Evolutionary conservation across 805 yeast species (phyloP).

Genomic region (Metschnikowia drakensbergensis): DNA sequence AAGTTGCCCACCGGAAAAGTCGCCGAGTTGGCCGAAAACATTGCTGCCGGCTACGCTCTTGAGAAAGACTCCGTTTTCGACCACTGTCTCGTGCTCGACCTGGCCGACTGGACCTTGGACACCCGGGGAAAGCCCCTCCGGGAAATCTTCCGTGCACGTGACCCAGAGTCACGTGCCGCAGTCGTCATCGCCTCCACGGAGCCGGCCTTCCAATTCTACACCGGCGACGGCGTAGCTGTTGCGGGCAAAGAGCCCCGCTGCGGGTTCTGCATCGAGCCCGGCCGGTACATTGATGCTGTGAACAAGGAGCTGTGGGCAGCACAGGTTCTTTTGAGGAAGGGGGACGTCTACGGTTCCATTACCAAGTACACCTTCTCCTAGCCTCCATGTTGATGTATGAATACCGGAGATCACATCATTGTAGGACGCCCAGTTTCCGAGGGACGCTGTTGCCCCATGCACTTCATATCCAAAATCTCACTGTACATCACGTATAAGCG

Average conservation of each 20-base stretch:
- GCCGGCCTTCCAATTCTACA: conserved; percentile 63
- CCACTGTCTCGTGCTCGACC: conserved; percentile 48
- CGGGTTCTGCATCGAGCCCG: conserved; percentile 64
- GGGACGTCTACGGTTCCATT: conserved; percentile 51
- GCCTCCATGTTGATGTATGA: too few relatives aligned
- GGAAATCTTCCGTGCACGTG: conserved; percentile 40
- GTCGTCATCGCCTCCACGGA: conserved; percentile 53
- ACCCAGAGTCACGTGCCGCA: conserved; percentile 41
- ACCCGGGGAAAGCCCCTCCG: conserved; percentile 40
- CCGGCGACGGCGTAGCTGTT: conserved; percentile 50
- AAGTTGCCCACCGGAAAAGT: conserved; percentile 46
- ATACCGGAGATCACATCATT: too few relatives aligned
- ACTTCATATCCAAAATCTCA: not conserved
- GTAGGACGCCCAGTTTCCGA: too few relatives aligned
- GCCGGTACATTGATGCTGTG: conserved; percentile 54
- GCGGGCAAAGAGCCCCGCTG: conserved; percentile 33
- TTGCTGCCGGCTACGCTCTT: conserved; percentile 16
- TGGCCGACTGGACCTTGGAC: conserved; percentile 36
- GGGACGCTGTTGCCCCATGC: too few relatives aligned
- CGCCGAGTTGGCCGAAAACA: conserved; percentile 18
- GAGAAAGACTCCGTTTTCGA: conserved; percentile 23
- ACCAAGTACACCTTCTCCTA: conserved; percentile 25
- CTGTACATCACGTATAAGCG: conserved; percentile 2
- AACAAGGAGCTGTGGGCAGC: conserved; percentile 43
- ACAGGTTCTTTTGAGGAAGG: conserved; percentile 46